Conservation (phyloP, 2,329 filamentous ascomycete genomes). For the Pyricularia sp. region DNA sequence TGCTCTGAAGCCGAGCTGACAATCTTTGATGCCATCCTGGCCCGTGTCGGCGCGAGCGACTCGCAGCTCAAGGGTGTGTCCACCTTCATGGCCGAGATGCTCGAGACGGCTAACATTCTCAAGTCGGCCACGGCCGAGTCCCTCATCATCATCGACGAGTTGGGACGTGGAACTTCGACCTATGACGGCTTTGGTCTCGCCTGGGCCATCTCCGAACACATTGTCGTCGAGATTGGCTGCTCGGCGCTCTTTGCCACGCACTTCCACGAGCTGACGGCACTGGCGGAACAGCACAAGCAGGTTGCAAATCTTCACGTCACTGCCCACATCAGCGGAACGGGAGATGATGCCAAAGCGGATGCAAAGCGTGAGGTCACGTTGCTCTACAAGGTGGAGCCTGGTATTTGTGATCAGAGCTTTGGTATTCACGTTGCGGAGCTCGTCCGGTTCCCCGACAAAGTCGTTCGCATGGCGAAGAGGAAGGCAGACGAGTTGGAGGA, state of each 20-base stretch:
- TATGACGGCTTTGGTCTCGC: conserved; percentile 98
- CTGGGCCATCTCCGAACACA: conserved; percentile 97
- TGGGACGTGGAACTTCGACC: conserved; percentile 90
- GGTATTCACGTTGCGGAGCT: conserved; percentile 97
- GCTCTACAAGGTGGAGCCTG: conserved; percentile 90
- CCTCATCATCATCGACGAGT: conserved; percentile 95
- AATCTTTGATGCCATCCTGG: conserved; percentile 93
- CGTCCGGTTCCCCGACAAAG: conserved; percentile 91
- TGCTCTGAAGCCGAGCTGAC: conserved; percentile 82
- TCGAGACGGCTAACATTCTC: conserved; percentile 95
- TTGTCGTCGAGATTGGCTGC: conserved; percentile 86
- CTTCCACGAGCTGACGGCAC: conserved; percentile 91
- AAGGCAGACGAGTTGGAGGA: conserved; percentile 98
- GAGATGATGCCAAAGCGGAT: conserved; percentile 12
- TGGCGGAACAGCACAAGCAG: conserved; percentile 74
- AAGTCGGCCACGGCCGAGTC: conserved; percentile 93
- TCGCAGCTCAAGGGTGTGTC: conserved; percentile 95
- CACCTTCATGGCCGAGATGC: conserved; percentile 99
- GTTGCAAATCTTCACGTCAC: conserved; percentile 93
- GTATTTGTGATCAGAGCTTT: conserved; percentile 93
- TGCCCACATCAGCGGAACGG: conserved; percentile 63
- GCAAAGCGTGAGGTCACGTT: conserved; percentile 77
- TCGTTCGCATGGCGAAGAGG: conserved; percentile 96
- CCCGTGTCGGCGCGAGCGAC: conserved; percentile 88
- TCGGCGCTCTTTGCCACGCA: conserved; percentile 95